phyloP scores from a whole-genome alignment of 352 stramenopile species.

The Globisporangium barbulae region DNA sequence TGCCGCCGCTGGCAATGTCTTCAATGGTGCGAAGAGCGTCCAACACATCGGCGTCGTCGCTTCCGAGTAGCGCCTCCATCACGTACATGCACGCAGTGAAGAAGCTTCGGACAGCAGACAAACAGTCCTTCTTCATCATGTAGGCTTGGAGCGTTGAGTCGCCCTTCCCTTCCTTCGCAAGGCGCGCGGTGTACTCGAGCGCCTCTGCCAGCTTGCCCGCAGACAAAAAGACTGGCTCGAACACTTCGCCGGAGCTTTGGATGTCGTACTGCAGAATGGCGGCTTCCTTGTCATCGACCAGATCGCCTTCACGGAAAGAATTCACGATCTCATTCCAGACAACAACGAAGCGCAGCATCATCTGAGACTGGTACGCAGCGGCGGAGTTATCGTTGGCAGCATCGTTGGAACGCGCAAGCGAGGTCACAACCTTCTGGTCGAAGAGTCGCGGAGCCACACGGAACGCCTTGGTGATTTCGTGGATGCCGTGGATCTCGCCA shows the following conservation, averaged over 20 bases:
- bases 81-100: conserved; percentile 78
- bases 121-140: conserved; percentile 67
- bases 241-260: conserved; percentile 63
- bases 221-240: conserved; percentile 77
- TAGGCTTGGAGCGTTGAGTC: conserved; percentile 64
- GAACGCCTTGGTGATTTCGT: conserved; percentile 68
- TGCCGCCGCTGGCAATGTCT: conserved; percentile 46
- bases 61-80: conserved; percentile 61
- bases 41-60: conserved; percentile 59
- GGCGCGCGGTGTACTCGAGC: conserved; percentile 53
- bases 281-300: conserved; percentile 74
- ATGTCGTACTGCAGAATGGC: conserved; percentile 76
- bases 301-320: conserved; percentile 67
- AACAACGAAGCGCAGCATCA: conserved; percentile 79
- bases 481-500: conserved; percentile 61
- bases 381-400: conserved; percentile 39
- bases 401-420: conserved; percentile 54
- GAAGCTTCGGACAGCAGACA: conserved; percentile 68
- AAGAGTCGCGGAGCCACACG: conserved; percentile 64
- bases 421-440: conserved; percentile 70
- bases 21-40: conserved; percentile 67
- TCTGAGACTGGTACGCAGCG: conserved; percentile 56
- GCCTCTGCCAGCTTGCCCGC: conserved; percentile 68
- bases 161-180: conserved; percentile 62
- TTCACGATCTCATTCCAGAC: conserved; percentile 83